A percentile compares a stretch with the other conserved stretches of the same genome.
phyloP scores from a whole-genome alignment of 805 yeast species.

The Kodamaea sagamina region DNA sequence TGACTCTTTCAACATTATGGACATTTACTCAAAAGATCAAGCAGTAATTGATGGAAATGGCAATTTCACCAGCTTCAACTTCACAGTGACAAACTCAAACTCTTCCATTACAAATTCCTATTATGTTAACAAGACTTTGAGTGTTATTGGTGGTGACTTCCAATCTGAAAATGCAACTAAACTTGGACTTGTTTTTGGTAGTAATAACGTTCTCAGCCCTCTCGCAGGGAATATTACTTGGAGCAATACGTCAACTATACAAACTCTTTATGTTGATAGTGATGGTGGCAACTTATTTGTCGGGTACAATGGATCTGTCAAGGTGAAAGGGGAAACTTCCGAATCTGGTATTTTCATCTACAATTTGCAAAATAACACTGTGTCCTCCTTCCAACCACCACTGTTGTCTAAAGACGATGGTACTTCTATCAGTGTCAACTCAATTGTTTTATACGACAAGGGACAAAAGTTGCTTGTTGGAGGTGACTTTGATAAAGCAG shows the following conservation, averaged over 20 bases:
- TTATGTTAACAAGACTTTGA: conserved; percentile 49
- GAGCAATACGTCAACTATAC: conserved; percentile 27
- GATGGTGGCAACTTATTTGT: conserved; percentile 39
- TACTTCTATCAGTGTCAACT: conserved; percentile 39
- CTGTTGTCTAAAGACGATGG: conserved; percentile 43
- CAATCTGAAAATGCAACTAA: conserved; percentile 26
- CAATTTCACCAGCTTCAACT: conserved; percentile 24
- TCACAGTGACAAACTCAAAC: conserved; percentile 24
- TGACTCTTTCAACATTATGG: conserved; percentile 36
- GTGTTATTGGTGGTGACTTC: conserved; percentile 65
- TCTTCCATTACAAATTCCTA: conserved; percentile 32
- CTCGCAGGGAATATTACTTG: conserved; percentile 28
- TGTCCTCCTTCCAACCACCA: conserved; percentile 53
- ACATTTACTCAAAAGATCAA: conserved; percentile 27
- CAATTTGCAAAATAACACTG: conserved; percentile 43
- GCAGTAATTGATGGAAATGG: conserved; percentile 25
- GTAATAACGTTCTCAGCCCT: conserved; percentile 18
- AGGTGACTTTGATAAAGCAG: conserved; percentile 67
- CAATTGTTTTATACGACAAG: conserved; percentile 37
- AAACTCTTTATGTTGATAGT: conserved; percentile 39
- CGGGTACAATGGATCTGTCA: conserved; percentile 46
- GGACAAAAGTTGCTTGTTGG: conserved; percentile 58
- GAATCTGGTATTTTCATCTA: conserved; percentile 54
- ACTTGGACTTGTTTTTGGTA: conserved; percentile 31
- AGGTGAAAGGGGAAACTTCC: conserved; percentile 19